Evolutionary conservation across 371 early-diverging fungal genomes (phyloP), one percentile per base, ranked within the genome.

Genomic region (Apophysomyces ossiformis): DNA sequence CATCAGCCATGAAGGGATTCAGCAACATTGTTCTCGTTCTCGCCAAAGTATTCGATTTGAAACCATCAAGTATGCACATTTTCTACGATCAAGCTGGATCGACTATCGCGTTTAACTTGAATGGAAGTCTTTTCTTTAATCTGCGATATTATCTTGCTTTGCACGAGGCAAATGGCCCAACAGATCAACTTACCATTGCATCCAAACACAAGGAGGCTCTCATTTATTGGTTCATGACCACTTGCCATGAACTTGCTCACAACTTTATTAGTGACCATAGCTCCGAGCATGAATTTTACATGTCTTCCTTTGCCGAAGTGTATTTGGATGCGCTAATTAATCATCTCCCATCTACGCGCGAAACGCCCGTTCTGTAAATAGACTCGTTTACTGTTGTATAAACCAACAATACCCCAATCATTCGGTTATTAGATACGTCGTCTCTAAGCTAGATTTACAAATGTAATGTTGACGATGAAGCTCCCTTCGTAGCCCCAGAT

Each of bases 171-270:
- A 18, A 26, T 1, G 16, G 60, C 2, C 21, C n/a, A 1, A 58
- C 68, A 0, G 70, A 68, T 37, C 59, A 65, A 50, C 61, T 45
- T 37, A 58, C 61, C 43, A 36, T 67, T 57, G 61, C 66, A 58
- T 47, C 65, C 32, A 82, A 85, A 54, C 65, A 70, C 4, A 77
- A 78, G 18, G 89, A 90, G 37, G 83, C 85, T 0, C 63, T 86
- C 65, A 90, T 89, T 58, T 94, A 92, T 69, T 94, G 95, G 96
- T 96, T 92, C 71, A 89, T 95, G 88, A 91, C 88, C 1, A 72
- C 87, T n/a, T 92, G 93, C 67, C 96, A 96, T 71, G 96, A 95
- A 74, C 71, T 96, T 63, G 95, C 92, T 4, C 96, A 96, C 69
- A 92, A 94, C 67, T 94, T 94, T 76, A 87, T 91, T 1, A 57